These are phyloP conservation scores for Aspergillus pseudoviridinutans DNA, from an alignment of 2,329 filamentous ascomycete genomes.

Conservation along the genomic window DNA sequence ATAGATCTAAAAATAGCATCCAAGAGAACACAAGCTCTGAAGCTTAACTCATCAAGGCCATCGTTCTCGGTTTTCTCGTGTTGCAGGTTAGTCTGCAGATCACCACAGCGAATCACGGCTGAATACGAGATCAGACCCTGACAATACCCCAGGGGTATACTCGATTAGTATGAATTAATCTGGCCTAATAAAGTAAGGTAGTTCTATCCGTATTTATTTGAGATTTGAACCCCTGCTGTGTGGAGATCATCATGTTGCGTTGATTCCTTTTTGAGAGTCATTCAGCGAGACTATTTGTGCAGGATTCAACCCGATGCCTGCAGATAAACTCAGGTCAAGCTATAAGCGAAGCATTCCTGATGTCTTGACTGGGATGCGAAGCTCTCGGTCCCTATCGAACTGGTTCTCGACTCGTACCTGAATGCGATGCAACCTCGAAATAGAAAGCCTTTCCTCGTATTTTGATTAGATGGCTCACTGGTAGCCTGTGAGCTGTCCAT, in stretches of 20 bases:
- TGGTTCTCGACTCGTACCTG: no score
- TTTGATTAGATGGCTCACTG: background rate
- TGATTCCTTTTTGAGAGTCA: background rate
- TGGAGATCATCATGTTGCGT: background rate
- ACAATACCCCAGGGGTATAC: background rate
- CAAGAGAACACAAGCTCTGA: background rate
- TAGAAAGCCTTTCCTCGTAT: background rate
- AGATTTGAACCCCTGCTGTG: background rate
- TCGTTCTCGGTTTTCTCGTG: background rate
- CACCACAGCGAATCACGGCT: background rate
- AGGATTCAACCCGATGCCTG: background rate
- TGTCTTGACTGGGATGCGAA: no score
- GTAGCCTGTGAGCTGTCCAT: no score
- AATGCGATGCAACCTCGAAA: no score
- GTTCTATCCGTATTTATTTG: background rate
- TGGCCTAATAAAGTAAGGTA: background rate
- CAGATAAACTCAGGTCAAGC: background rate
- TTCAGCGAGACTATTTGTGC: background rate
- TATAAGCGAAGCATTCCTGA: background rate
- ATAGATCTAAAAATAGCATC: background rate
- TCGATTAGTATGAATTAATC: background rate
- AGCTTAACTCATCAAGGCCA: background rate
- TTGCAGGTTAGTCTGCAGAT: background rate
- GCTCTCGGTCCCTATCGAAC: no score
- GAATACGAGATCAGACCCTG: background rate